These are phyloP conservation scores for Leucocoprinus birnbaumii DNA, from an alignment of 768 basidiomycete genomes.

Conservation along the genomic window DNA sequence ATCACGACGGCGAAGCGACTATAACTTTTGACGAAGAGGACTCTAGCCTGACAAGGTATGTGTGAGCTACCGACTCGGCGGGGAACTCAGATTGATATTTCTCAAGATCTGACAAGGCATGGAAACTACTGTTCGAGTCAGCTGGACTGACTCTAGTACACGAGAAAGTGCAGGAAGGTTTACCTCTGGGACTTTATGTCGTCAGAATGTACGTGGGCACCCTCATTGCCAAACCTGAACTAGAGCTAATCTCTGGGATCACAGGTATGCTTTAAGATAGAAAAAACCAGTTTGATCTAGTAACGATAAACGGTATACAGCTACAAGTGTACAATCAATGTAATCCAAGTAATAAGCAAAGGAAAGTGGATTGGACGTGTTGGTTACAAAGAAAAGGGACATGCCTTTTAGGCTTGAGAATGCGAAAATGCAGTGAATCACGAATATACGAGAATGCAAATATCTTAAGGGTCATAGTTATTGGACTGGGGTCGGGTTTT, in stretches of 20 bases:
- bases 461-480: no score
- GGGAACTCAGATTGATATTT: not conserved
- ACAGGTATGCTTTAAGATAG: conserved; percentile 60
- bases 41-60: conserved; percentile 84
- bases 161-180: conserved; percentile 79
- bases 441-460: no score
- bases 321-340: not conserved
- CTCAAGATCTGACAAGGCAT: conserved; percentile 78
- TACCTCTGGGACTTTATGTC: conserved; percentile 76
- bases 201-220: conserved; percentile 74
- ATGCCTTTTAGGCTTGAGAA: no score
- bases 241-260: conserved; percentile 2
- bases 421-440: conserved; percentile 2
- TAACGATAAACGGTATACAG: conserved; percentile 2
- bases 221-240: not conserved
- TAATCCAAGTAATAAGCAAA: not conserved
- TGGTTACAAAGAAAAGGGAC: no score
- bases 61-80: not conserved
- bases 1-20: conserved; percentile 48
- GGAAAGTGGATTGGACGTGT: not conserved
- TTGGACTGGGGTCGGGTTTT: no score
- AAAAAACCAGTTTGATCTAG: not conserved
- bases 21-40: conserved; percentile 81
- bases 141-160: conserved; percentile 72
- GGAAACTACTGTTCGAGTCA: conserved; percentile 70